A percentile compares a stretch with the other conserved stretches of the same genome.
Evolutionary conservation across 2,329 filamentous ascomycete species (phyloP).

Genomic region (Hypoxylon sp.): DNA sequence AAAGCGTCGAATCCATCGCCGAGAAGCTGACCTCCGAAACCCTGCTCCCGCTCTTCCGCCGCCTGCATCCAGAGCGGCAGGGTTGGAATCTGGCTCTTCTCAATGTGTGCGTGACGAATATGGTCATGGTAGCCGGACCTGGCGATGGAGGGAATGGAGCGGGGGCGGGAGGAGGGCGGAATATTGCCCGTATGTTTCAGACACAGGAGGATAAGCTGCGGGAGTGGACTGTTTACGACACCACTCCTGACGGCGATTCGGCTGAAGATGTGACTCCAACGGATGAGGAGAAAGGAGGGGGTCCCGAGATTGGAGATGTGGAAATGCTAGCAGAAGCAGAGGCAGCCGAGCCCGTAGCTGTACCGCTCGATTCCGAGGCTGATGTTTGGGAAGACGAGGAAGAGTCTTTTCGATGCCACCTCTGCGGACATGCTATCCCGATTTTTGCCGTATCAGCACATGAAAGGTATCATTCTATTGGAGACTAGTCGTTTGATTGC

Average conservation of each 20-base stretch:
- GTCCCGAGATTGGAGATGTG: background rate
- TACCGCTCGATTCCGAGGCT: constrained; percentile 23
- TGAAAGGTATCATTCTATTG: constrained; percentile 57
- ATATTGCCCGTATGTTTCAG: constrained; percentile 86
- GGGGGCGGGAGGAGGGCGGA: constrained; percentile 58
- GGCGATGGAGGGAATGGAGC: constrained; percentile 50
- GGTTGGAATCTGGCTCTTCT: constrained; percentile 85
- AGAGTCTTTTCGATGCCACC: constrained; percentile 51
- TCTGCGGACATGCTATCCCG: constrained; percentile 64
- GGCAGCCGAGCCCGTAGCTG: constrained; percentile 13
- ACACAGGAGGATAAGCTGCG: constrained; percentile 74
- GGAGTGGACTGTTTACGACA: constrained; percentile 69
- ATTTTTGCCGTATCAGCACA: constrained; percentile 68
- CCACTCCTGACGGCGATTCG: constrained; percentile 22
- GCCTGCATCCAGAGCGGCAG: constrained; percentile 72
- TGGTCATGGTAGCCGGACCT: constrained; percentile 65
- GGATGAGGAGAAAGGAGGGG: background rate
- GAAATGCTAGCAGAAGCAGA: background rate
- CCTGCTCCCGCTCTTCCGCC: constrained; percentile 76
- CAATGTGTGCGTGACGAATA: constrained; percentile 88
- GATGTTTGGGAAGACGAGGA: constrained; percentile 45
- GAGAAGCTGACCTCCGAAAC: constrained; percentile 74
- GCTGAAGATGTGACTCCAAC: background rate
- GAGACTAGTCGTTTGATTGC: constrained; percentile 33
- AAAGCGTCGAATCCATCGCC: constrained; percentile 64